phyloP scores from a whole-genome alignment of 805 yeast genomes.

The Blastobotrys terrestris region DNA sequence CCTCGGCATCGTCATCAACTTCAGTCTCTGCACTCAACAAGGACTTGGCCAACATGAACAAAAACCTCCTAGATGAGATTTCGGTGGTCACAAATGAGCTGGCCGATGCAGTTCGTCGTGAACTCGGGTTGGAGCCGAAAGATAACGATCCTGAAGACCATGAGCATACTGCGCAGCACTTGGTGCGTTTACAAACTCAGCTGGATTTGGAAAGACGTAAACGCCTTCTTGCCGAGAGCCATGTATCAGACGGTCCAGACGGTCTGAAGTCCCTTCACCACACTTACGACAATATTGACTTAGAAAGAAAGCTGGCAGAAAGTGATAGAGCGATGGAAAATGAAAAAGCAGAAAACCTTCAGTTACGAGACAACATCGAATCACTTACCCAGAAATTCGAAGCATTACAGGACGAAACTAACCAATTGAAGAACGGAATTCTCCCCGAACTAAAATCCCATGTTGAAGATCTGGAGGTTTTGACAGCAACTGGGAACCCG shows the following conservation, averaged over 20 bases:
- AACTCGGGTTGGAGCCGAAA: slow-evolving; percentile 23
- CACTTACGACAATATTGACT: slow-evolving; percentile 19
- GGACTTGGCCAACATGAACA: slow-evolving; percentile 19
- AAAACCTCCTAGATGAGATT: slow-evolving; percentile 28
- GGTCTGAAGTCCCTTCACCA: not conserved
- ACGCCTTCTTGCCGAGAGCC: slow-evolving; percentile 23
- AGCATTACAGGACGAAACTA: slow-evolving; percentile 19
- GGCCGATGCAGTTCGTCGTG: slow-evolving; percentile 34
- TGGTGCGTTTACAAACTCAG: slow-evolving; percentile 24
- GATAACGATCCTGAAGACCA: slow-evolving; percentile 6
- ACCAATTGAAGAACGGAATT: slow-evolving; percentile 20
- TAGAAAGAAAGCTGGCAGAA: slow-evolving; percentile 27
- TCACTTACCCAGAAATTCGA: slow-evolving; percentile 26
- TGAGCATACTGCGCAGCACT: slow-evolving; percentile 12
- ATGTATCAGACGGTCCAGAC: slow-evolving; percentile 10
- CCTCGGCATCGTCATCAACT: no score
- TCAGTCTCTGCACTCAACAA: no score
- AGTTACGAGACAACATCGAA: slow-evolving; percentile 24
- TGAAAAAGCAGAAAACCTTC: slow-evolving; percentile 20
- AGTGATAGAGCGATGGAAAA: slow-evolving; percentile 18
- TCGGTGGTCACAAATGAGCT: slow-evolving; percentile 32
- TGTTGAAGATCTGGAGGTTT: slow-evolving; percentile 21
- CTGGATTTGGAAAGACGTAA: slow-evolving; percentile 30
- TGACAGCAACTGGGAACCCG: slow-evolving; percentile 24
- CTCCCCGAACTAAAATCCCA: slow-evolving; percentile 22